Evolutionary conservation across 2,329 filamentous ascomycete genomes (phyloP), one percentile per base, ranked within the genome.

Genomic region (Penicillium sp.): DNA sequence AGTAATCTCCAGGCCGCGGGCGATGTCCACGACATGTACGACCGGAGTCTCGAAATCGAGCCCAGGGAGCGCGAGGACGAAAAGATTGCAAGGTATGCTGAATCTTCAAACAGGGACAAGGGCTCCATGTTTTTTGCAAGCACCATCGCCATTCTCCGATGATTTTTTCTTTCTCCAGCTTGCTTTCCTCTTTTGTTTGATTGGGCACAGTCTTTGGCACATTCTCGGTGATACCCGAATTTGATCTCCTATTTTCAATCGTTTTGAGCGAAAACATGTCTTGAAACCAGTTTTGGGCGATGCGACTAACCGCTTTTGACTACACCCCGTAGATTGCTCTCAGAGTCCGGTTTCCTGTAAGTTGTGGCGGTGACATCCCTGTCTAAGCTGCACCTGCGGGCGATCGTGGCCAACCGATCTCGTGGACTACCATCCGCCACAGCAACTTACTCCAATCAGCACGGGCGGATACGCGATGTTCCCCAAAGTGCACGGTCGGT

Each of bases 11-110:
- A 95, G 74, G 87, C 86, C 27, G 92, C 93, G 3, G 88, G 90
- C 45, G 92, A 97, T 69, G 93, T 98, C 56, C 91, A 97, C 71
- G 92, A 97, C 77, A 97, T 97, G 93, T 98, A 97, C 76, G 91
- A 97, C 72, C 91, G 91, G 79, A 95, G 90, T 74, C 77, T 98
- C 74, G 81, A 86, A 65, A 85, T 98, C 53, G 93, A 98, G 71
- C 93, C 93, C 55, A 82, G 93, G 64, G 93, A 98, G 76, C 82
- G 93, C 64, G 93, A 98, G 76, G 93, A 98, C 68, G 93, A 98
- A 76, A 97, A 97, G 80, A 97, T 98, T 78, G 92, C 95, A 68
- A 95, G 93, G 91, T 95, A 84, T 65, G 82, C 67, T 54, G 59
- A 62, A 55, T 40, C 55, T 56, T 52, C 55, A 44, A 55, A 56